Evolutionary conservation across 768 basidiomycete genomes (phyloP).

Genomic region (Amanita pallidorosea): DNA sequence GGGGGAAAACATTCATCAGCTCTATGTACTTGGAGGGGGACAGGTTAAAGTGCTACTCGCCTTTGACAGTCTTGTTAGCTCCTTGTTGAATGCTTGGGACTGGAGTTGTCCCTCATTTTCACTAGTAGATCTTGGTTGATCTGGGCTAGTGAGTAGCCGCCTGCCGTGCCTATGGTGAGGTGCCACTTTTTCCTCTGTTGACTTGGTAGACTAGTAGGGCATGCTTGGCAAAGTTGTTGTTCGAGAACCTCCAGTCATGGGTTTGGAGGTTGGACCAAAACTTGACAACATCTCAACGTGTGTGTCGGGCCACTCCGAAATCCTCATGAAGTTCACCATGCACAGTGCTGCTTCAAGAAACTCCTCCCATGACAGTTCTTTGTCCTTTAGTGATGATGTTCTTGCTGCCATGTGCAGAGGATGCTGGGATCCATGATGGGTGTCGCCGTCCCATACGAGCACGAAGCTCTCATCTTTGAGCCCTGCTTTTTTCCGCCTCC

Average conservation of each 20-base stretch:
- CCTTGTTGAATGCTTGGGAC: too few relatives aligned
- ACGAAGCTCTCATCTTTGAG: background rate
- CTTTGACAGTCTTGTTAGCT: too few relatives aligned
- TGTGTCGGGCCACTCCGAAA: background rate
- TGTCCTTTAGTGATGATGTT: background rate
- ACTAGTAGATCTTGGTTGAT: background rate
- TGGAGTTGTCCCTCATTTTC: background rate
- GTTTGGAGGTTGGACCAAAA: background rate
- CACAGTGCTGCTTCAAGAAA: background rate
- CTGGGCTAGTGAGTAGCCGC: background rate
- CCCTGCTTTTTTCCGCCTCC: background rate
- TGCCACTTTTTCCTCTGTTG: background rate
- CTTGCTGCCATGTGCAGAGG: background rate
- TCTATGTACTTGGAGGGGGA: too few relatives aligned
- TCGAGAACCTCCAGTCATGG: background rate
- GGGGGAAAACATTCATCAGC: too few relatives aligned
- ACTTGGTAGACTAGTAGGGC: background rate
- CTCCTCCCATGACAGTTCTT: background rate
- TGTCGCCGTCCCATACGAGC: background rate
- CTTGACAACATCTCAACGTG: background rate
- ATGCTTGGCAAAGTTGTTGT: background rate
- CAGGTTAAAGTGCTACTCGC: too few relatives aligned
- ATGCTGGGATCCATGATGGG: background rate
- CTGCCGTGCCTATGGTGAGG: background rate
- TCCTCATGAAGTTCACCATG: background rate